phyloP scores from a whole-genome alignment of 2,329 filamentous ascomycete genomes.

The Colletotrichum lupini region DNA sequence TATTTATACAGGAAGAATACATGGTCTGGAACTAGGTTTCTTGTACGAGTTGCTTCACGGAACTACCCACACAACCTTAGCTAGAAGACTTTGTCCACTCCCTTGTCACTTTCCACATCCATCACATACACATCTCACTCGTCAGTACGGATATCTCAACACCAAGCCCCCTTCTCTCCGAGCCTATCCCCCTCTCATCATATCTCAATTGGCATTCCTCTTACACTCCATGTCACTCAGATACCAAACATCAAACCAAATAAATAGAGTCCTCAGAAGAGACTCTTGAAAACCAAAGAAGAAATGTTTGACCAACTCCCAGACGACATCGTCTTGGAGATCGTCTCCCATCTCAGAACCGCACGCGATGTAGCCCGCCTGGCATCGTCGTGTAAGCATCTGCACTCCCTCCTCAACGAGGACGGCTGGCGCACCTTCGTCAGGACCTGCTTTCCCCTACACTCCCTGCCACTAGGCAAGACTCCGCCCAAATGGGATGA shows the following conservation, averaged over 20 bases:
- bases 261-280: slow-evolving; percentile 19
- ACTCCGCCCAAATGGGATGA: slow-evolving; percentile 45
- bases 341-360: slow-evolving; percentile 59
- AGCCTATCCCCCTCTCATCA: background rate
- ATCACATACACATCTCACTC: background rate
- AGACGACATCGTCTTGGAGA: slow-evolving; percentile 61
- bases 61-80: background rate
- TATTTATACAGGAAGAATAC: background rate
- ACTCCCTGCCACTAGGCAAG: slow-evolving; percentile 45
- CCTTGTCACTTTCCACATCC: background rate
- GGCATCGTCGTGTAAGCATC: slow-evolving; percentile 49
- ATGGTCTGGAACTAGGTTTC: background rate
- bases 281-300: background rate
- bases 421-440: slow-evolving; percentile 64
- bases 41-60: background rate
- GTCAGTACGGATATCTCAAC: slow-evolving; percentile 11
- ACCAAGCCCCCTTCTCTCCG: background rate
- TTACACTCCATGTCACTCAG: slow-evolving; percentile 15
- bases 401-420: slow-evolving; percentile 51
- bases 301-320: slow-evolving; percentile 54
- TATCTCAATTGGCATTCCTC: background rate
- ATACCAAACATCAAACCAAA: slow-evolving; percentile 13
- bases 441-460: slow-evolving; percentile 54
- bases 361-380: slow-evolving; percentile 59
- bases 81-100: slow-evolving; percentile 15